These are phyloP conservation scores for Alternaria atra DNA, from an alignment of 2,329 filamentous ascomycete species.

Conservation along the genomic window DNA sequence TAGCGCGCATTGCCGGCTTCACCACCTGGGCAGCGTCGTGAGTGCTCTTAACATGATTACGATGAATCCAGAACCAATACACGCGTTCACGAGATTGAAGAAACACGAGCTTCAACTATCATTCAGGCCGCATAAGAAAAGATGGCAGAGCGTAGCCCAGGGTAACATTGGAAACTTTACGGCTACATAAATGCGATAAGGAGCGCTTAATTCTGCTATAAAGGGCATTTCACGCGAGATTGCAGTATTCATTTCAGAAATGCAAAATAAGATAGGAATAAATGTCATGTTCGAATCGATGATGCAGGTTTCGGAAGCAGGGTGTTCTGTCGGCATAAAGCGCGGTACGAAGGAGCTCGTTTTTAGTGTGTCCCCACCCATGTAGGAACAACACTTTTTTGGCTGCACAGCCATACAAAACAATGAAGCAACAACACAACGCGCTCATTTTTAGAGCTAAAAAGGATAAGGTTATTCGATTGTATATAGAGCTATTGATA, in stretches of 20 bases:
- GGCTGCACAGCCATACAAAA: background rate
- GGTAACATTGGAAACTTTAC: too few species aligned
- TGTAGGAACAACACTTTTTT: background rate
- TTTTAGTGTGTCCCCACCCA: background rate
- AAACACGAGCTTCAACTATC: background rate
- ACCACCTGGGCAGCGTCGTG: too few species aligned
- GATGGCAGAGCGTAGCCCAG: too few species aligned
- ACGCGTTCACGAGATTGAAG: background rate
- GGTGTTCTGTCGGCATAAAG: too few species aligned
- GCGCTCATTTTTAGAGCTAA: background rate
- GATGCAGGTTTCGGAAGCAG: background rate
- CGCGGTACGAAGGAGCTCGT: background rate
- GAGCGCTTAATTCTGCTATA: too few species aligned
- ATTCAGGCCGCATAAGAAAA: too few species aligned
- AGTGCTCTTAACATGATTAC: too few species aligned
- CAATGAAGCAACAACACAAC: conserved; percentile 2
- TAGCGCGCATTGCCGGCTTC: background rate
- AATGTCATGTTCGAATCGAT: background rate
- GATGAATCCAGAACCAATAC: too few species aligned
- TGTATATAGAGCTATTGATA: background rate
- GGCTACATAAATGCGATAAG: background rate
- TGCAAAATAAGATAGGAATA: background rate
- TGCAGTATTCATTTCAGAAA: background rate
- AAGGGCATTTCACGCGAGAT: too few species aligned
- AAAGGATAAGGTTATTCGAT: background rate